Base-by-base conservation (phyloP, 495 filamentous ascomycete genomes). In the Rusavskia elegans region DNA sequence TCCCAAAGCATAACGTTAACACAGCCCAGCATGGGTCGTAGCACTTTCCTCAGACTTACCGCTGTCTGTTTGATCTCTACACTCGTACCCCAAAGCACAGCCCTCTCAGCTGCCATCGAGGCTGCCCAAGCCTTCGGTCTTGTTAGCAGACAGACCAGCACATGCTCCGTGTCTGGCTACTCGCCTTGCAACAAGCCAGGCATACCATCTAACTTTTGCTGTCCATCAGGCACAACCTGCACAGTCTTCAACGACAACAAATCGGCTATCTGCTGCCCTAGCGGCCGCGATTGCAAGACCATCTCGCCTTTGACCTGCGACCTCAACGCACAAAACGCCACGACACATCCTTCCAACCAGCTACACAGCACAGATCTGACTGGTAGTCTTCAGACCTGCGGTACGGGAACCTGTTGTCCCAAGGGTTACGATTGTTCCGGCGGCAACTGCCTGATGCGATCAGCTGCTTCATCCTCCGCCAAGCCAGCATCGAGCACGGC, bases 231-330 rank as follows among this genome's bases (percentile, higher is more conserved):
- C 3, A 67, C 76, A n/a, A 77, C 64, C 20, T 95, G 89, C 61
- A 62, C 81, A 38, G 57, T 70, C 29, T 68, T 92, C 32, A 85
- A 87, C 52, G 73, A 66, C 41, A 72, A 68, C 32, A 85, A 76
- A 13, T 84, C 86, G 1, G 73, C 81, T 4, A 72, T 94, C 19
- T 95, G 89, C 70, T 95, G 89, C 63, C 86, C 85, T 8, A 52
- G 65, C 3, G 80, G 77, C 2, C 53, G 59, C 13, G 69, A 71
- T 58, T 95, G 89, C 66, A 53, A 66, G 30, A 73, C 66, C 38
- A 89, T 95, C 54, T 55, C 71, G 54, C 71, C 86, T 6, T 82
- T 93, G 48, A 72, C 71, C 30, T 95, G 89, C 69, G 77, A 89
- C 54, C 64, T 85, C 46, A 61, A 66, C 19, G 67, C 72, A 19